Conservation (phyloP, 805 yeast species). For the Saturnispora silvae region DNA sequence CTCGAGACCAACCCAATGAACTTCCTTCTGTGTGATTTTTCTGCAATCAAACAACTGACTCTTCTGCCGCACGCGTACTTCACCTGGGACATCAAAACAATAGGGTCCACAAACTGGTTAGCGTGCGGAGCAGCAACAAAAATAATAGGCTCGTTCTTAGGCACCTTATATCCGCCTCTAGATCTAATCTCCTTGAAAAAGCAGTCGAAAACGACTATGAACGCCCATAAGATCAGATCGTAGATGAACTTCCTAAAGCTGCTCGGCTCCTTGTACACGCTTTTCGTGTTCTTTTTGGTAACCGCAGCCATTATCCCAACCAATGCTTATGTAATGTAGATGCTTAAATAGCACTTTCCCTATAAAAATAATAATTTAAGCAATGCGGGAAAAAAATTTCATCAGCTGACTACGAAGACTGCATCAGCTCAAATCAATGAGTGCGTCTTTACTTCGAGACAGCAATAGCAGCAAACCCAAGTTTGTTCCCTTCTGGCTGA, state of each 20-base stretch:
- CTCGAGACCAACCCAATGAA: slow-evolving; percentile 71
- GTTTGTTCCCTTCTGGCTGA: too few species aligned
- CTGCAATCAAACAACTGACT: slow-evolving; percentile 44
- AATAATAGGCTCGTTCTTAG: slow-evolving; percentile 55
- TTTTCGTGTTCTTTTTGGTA: too few species aligned
- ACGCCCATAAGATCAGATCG: slow-evolving; percentile 42
- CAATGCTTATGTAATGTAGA: too few species aligned
- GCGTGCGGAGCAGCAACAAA: slow-evolving; percentile 80
- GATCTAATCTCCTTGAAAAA: slow-evolving; percentile 69
- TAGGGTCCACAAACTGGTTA: slow-evolving; percentile 71
- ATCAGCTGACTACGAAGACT: too few species aligned
- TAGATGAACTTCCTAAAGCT: slow-evolving; percentile 31
- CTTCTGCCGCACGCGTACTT: slow-evolving; percentile 37
- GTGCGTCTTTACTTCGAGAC: too few species aligned
- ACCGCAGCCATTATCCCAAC: too few species aligned
- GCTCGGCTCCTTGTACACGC: slow-evolving; percentile 30
- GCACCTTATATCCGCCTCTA: slow-evolving; percentile 57
- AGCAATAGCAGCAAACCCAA: too few species aligned
- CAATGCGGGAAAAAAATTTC: too few species aligned
- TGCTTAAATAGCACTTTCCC: too few species aligned
- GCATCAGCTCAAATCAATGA: too few species aligned
- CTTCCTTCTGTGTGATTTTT: slow-evolving; percentile 34
- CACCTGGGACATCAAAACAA: slow-evolving; percentile 75
- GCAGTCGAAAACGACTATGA: slow-evolving; percentile 37
- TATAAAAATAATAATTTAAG: too few species aligned